A percentile compares a stretch with the other conserved stretches of the same genome.
phyloP scores from a whole-genome alignment of 805 yeast species.

The Spencermartinsiella europaea region DNA sequence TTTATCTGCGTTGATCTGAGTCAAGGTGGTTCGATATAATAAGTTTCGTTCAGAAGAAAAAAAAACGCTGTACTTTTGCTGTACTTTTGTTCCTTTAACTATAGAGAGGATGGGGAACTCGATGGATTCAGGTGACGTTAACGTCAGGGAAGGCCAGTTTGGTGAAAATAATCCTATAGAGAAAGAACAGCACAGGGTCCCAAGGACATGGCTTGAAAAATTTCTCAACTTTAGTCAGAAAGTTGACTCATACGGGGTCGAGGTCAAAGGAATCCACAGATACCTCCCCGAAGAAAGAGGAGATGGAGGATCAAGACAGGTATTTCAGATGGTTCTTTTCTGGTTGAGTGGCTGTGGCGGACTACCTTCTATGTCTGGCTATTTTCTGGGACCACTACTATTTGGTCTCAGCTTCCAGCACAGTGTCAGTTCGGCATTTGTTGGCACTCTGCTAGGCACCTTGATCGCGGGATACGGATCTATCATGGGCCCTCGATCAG shows the following conservation, averaged over 20 bases:
- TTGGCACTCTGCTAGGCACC: slow-evolving; percentile 67
- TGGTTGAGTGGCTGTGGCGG: slow-evolving; percentile 89
- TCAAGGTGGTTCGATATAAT: too few species aligned
- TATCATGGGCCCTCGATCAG: slow-evolving; percentile 85
- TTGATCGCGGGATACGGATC: slow-evolving; percentile 77
- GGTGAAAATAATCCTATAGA: background rate
- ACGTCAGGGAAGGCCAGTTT: too few species aligned
- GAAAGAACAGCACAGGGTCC: background rate
- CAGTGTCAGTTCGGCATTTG: slow-evolving; percentile 54
- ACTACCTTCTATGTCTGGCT: slow-evolving; percentile 83
- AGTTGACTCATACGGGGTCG: slow-evolving; percentile 60
- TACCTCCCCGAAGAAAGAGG: slow-evolving; percentile 58
- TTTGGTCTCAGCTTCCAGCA: slow-evolving; percentile 66
- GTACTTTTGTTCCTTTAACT: too few species aligned
- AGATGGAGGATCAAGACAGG: slow-evolving; percentile 20
- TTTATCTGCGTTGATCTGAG: too few species aligned
- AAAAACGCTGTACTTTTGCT: too few species aligned
- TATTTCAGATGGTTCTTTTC: slow-evolving; percentile 51
- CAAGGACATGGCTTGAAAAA: slow-evolving; percentile 3
- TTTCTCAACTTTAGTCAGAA: slow-evolving; percentile 25
- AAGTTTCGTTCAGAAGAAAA: too few species aligned
- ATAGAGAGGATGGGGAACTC: too few species aligned
- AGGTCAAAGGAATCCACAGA: slow-evolving; percentile 74
- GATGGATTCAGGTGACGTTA: too few species aligned
- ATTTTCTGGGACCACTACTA: slow-evolving; percentile 65